Evolutionary conservation across 805 yeast genomes (phyloP).

Genomic region (Cyberlindnera amylophila): DNA sequence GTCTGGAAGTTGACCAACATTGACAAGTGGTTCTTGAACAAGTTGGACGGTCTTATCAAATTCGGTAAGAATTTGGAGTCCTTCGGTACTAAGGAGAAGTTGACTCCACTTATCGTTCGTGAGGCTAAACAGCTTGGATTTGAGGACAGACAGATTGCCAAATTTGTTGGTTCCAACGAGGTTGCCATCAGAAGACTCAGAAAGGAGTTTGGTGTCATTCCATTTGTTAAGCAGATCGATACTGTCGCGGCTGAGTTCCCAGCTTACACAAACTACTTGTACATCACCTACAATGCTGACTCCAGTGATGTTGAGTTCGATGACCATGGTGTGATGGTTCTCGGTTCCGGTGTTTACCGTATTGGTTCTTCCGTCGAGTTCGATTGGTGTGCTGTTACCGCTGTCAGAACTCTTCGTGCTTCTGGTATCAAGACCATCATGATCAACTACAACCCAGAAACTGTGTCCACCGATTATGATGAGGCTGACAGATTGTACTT

Average conservation of each 20-base stretch:
- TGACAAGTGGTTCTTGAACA: constrained; percentile 93
- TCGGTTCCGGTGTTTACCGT: constrained; percentile 98
- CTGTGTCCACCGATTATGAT: constrained; percentile 96
- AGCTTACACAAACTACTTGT: constrained; percentile 90
- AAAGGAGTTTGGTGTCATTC: constrained; percentile 73
- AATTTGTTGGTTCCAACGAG: constrained; percentile 70
- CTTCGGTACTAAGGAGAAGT: constrained; percentile 61
- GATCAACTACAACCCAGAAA: constrained; percentile 98
- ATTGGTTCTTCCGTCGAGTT: constrained; percentile 98
- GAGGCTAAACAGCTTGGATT: constrained; percentile 93
- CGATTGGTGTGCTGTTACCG: constrained; percentile 98
- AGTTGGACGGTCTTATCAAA: constrained; percentile 86
- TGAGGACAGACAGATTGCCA: constrained; percentile 89
- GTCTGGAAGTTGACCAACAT: constrained; percentile 91
- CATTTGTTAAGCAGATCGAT: constrained; percentile 95
- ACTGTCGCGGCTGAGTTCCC: constrained; percentile 99
- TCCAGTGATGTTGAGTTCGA: constrained; percentile 80
- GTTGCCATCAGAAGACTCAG: constrained; percentile 84
- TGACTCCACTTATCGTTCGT: constrained; percentile 76
- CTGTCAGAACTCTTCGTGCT: constrained; percentile 90
- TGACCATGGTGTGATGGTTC: constrained; percentile 89
- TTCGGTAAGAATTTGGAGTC: constrained; percentile 81
- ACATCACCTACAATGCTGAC: constrained; percentile 90
- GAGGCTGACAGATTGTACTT: constrained; percentile 97
- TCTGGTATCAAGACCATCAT: constrained; percentile 86